A percentile compares a stretch with the other conserved stretches of the same genome.
phyloP scores from a whole-genome alignment of 495 filamentous ascomycete genomes.

The Pyrenula aspistea region DNA sequence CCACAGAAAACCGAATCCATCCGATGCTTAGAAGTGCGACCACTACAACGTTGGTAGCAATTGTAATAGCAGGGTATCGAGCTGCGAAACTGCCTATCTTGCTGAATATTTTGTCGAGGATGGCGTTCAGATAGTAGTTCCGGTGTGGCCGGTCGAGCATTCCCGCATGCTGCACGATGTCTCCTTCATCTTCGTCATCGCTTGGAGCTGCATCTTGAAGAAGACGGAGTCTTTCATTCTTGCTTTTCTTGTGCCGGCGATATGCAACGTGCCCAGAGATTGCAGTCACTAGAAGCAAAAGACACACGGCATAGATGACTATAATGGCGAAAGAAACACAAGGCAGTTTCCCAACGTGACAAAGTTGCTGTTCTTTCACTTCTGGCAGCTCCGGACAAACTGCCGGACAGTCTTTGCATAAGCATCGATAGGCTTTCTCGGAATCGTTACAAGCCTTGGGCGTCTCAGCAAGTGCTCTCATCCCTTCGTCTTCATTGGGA shows the following conservation, averaged over 20 bases:
- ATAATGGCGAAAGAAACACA: conserved; percentile 90
- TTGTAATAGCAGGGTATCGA: conserved; percentile 73
- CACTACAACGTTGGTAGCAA: conserved; percentile 52
- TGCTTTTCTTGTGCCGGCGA: conserved; percentile 54
- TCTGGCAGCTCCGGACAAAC: conserved; percentile 73
- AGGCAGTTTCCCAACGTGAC: conserved; percentile 73
- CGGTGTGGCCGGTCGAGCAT: conserved; percentile 56
- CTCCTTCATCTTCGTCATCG: conserved; percentile 80
- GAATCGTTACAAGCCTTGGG: conserved; percentile 81
- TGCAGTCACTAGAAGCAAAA: conserved; percentile 51
- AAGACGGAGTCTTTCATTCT: conserved; percentile 70
- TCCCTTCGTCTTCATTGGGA: conserved; percentile 43
- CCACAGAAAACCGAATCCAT: conserved; percentile 75
- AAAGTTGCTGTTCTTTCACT: conserved; percentile 51
- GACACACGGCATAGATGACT: conserved; percentile 65
- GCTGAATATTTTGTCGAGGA: conserved; percentile 68
- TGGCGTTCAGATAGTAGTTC: conserved; percentile 66
- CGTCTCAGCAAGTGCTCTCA: conserved; percentile 51
- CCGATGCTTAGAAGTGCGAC: conserved; percentile 70
- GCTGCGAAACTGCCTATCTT: conserved; percentile 74
- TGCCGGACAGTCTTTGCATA: conserved; percentile 82
- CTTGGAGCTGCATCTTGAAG: conserved; percentile 72
- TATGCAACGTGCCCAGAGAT: conserved; percentile 65
- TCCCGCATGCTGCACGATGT: conserved; percentile 58
- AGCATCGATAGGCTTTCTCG: conserved; percentile 74